Conservation (phyloP, 2,329 filamentous ascomycete genomes). For the Arthrobotrys sphaeroides region DNA sequence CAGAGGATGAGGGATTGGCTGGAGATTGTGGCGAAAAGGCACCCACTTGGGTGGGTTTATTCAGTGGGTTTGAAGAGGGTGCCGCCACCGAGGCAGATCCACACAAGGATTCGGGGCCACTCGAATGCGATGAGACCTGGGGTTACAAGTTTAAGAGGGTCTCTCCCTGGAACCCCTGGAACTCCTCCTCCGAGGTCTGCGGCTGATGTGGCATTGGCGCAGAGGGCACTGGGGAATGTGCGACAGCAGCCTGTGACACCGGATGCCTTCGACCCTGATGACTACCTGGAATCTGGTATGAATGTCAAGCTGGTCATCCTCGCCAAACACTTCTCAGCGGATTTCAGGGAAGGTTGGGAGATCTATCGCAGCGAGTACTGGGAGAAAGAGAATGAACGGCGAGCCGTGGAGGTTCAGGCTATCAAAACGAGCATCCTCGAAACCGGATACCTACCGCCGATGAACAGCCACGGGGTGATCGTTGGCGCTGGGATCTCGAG, state of each 20-base stretch:
- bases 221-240: slow-evolving; percentile 31
- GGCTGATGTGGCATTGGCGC: slow-evolving; percentile 26
- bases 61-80: slow-evolving; percentile 39
- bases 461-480: slow-evolving; percentile 44
- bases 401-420: slow-evolving; percentile 63
- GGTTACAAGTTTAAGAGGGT: neutral
- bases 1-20: slow-evolving; percentile 37
- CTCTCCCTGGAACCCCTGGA: slow-evolving; percentile 18
- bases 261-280: slow-evolving; percentile 67
- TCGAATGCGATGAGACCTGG: slow-evolving; percentile 27
- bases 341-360: slow-evolving; percentile 97
- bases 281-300: slow-evolving; percentile 90
- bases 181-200: slow-evolving; percentile 44
- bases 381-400: slow-evolving; percentile 93
- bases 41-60: slow-evolving; percentile 48
- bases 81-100: slow-evolving; percentile 25
- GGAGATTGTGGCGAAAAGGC: slow-evolving; percentile 40
- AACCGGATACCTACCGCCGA: slow-evolving; percentile 45
- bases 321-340: slow-evolving; percentile 92
- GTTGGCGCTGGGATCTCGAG: slow-evolving; percentile 23
- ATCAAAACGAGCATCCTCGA: slow-evolving; percentile 43
- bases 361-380: slow-evolving; percentile 93
- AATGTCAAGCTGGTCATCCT: slow-evolving; percentile 89
- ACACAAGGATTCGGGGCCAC: slow-evolving; percentile 19
- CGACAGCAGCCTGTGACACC: neutral